phyloP scores from a whole-genome alignment of 768 basidiomycete genomes.

The Russula griseocarnosa region DNA sequence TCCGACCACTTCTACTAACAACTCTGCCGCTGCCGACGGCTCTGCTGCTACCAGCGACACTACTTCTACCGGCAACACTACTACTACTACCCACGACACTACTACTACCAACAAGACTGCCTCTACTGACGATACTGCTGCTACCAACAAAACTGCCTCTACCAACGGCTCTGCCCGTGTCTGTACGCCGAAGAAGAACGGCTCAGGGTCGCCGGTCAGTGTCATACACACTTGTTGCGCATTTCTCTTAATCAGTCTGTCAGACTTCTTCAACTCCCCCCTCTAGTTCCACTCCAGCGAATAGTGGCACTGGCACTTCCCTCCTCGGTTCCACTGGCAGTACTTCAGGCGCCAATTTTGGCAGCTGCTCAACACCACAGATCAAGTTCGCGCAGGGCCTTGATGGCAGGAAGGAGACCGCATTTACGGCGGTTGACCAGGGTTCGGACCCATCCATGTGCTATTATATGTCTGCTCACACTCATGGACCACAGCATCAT shows the following conservation, averaged over 20 bases:
- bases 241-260: not conserved
- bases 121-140: no score
- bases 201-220: slow-evolving; percentile 19
- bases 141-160: no score
- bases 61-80: no score
- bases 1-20: no score
- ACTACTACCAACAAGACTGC: no score
- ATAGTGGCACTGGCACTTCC: no score
- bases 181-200: not conserved
- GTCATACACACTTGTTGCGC: slow-evolving; percentile 29
- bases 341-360: slow-evolving; percentile 41
- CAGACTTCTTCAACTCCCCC: not conserved
- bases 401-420: slow-evolving; percentile 51
- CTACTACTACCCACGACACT: no score
- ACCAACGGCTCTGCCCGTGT: not conserved
- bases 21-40: not conserved
- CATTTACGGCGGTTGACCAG: slow-evolving; percentile 48
- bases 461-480: not conserved
- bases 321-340: no score
- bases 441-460: slow-evolving; percentile 14
- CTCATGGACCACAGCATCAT: slow-evolving; percentile 9
- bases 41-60: not conserved
- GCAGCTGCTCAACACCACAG: slow-evolving; percentile 50
- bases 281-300: no score
- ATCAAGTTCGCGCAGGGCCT: slow-evolving; percentile 54